These are phyloP conservation scores for Candida smagusa DNA, from an alignment of 1,139 yeast species.

Conservation along the genomic window DNA sequence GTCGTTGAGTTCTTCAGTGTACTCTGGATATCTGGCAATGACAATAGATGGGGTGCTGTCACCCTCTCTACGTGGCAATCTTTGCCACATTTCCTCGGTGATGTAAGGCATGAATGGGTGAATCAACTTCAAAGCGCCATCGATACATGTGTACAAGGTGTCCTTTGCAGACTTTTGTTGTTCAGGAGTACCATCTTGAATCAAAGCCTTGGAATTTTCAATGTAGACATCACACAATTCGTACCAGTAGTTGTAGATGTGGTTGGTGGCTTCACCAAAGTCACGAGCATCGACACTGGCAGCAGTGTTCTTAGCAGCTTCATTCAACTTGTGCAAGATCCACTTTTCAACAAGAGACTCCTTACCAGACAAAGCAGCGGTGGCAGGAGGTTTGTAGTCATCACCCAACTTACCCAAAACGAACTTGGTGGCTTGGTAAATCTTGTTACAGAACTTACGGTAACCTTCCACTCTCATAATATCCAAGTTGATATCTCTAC, in stretches of 20 bases:
- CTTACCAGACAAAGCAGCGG: slow-evolving; percentile 60
- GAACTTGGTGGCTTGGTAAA: slow-evolving; percentile 97
- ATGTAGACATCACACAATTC: slow-evolving; percentile 96
- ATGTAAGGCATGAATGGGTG: slow-evolving; percentile 98
- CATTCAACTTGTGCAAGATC: slow-evolving; percentile 85
- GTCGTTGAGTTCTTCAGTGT: slow-evolving; percentile 57
- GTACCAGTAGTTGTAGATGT: slow-evolving; percentile 92
- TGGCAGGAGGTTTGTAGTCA: slow-evolving; percentile 66
- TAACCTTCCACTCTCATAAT: slow-evolving; percentile 97
- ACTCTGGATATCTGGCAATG: slow-evolving; percentile 76
- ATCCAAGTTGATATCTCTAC: slow-evolving; percentile 95
- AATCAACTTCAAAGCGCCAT: slow-evolving; percentile 84
- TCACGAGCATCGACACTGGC: slow-evolving; percentile 78
- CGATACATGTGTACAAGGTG: slow-evolving; percentile 89
- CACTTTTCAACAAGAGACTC: slow-evolving; percentile 94
- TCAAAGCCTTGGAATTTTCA: slow-evolving; percentile 91
- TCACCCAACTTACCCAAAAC: slow-evolving; percentile 91
- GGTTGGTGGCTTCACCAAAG: slow-evolving; percentile 82
- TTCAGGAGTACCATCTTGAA: slow-evolving; percentile 82
- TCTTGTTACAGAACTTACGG: slow-evolving; percentile 98
- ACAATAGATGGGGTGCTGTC: slow-evolving; percentile 72
- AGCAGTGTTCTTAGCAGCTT: slow-evolving; percentile 63
- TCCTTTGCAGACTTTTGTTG: slow-evolving; percentile 90
- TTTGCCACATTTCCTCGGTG: slow-evolving; percentile 98
- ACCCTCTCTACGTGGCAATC: slow-evolving; percentile 82